Evolutionary conservation across 768 basidiomycete genomes (phyloP), one percentile per base, ranked within the genome.

Genomic region (Agaricus sinodeliciosus): DNA sequence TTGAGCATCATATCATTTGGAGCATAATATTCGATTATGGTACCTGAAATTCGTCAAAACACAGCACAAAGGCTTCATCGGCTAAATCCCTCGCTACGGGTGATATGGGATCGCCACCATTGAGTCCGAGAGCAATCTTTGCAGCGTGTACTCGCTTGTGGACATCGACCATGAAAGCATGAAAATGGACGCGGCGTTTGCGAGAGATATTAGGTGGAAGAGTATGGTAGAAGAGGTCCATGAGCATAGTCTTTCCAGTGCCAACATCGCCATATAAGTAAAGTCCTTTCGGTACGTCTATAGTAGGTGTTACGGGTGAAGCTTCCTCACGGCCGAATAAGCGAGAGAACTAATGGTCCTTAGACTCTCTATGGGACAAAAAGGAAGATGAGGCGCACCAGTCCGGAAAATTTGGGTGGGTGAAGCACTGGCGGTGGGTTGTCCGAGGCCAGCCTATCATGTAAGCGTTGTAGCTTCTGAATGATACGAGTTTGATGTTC

Each of bases 161-260:
- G 18, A 97, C 94, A 64, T 99, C 96, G 57, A 97, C 84, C 96
- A 99, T 98, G 75, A 99, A 98, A 1, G 93, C 91, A 64, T 98
- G 94, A 66, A 99, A 99, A 67, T 99, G 96, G 13, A 97, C 92
- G 27, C 96, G 79, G 49, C 90, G 85, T 69, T 90, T 91, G 55
- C 81, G 79, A 42, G 69, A 79, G 49, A 89, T 71, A 41, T 76
- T 71, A 0, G 76, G 61, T 0, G 89, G 87, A 1, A 96, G 81
- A 1, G 93, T 83, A 57, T 84, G 80, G 72, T 88, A 94, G 69
- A 96, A 96, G 19, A 99, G 76, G 67, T 99, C 96, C 96, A 99
- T 99, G 57, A 99, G 84, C 94, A 98, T 97, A 0, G 88, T 89
- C 74, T 98, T 97, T 12, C 96, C 95, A 8, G 95, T 96, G 2